These are phyloP conservation scores for Naganishia vishniacii DNA, from an alignment of 768 basidiomycete genomes.

Conservation along the genomic window DNA sequence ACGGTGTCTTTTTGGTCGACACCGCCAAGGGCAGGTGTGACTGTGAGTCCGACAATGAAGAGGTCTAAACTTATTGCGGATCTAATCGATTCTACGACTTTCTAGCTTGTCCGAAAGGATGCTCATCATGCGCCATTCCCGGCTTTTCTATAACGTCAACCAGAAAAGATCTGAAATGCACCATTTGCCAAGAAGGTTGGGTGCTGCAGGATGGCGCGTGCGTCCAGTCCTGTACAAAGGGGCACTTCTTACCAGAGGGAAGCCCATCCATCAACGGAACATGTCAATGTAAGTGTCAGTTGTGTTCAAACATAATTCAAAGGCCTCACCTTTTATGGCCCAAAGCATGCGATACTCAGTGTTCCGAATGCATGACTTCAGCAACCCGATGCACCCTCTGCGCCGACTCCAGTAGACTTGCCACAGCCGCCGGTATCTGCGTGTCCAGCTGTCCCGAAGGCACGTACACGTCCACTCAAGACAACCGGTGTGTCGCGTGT, in stretches of 20 bases:
- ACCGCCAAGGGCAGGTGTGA: conserved; percentile 39
- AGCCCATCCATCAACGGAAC: conserved; percentile 37
- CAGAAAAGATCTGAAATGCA: conserved; percentile 29
- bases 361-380: conserved; percentile 35
- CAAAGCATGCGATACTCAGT: conserved; percentile 39
- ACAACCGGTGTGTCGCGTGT: conserved; percentile 36
- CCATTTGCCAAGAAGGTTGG: conserved; percentile 43
- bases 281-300: conserved; percentile 44
- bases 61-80: too few species aligned
- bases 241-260: conserved; percentile 34
- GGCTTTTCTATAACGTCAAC: conserved; percentile 34
- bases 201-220: conserved; percentile 38
- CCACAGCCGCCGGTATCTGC: conserved; percentile 34
- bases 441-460: conserved; percentile 34
- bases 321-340: too few species aligned
- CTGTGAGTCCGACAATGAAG: conserved; percentile 33
- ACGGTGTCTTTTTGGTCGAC: conserved; percentile 40
- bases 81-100: too few species aligned
- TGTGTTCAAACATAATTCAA: too few species aligned
- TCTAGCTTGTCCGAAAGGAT: conserved; percentile 45
- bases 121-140: conserved; percentile 39
- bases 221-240: conserved; percentile 35
- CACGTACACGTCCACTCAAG: conserved; percentile 30
- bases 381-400: conserved; percentile 40
- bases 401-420: conserved; percentile 27